Percentiles rank a stretch among this genome's conserved stretches.
phyloP scores from a whole-genome alignment of 148 eudicot species.

The Arbutus unedo region DNA sequence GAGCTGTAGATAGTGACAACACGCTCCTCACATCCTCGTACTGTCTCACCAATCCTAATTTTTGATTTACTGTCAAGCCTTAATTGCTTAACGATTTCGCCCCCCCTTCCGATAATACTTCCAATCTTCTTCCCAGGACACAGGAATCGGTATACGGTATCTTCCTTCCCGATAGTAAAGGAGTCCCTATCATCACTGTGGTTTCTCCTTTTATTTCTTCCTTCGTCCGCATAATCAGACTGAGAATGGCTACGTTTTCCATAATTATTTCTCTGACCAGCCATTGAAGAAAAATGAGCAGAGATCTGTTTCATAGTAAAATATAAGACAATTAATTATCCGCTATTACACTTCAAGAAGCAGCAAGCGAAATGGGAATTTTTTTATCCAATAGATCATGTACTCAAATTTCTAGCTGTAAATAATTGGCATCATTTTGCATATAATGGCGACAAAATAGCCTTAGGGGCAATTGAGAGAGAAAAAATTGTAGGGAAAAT shows the following conservation, averaged over 20 bases:
- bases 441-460: neutral
- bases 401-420: neutral
- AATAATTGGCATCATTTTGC: neutral
- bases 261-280: slow-evolving; percentile 72
- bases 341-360: neutral
- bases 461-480: neutral
- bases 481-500: neutral
- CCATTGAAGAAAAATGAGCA: slow-evolving; percentile 39
- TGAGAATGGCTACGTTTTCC: slow-evolving; percentile 78
- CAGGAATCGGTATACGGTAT: slow-evolving; percentile 85
- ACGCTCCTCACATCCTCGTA: slow-evolving; percentile 79
- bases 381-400: neutral
- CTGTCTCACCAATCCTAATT: slow-evolving; percentile 90
- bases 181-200: slow-evolving; percentile 63
- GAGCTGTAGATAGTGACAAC: slow-evolving; percentile 79
- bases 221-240: slow-evolving; percentile 60
- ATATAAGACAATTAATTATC: neutral
- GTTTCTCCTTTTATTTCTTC: slow-evolving; percentile 71
- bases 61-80: slow-evolving; percentile 76
- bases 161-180: slow-evolving; percentile 67
- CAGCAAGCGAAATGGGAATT: neutral
- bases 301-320: slow-evolving; percentile 12
- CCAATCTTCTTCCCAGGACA: slow-evolving; percentile 91
- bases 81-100: slow-evolving; percentile 89
- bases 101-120: slow-evolving; percentile 97